Evolutionary conservation across 306 rosid species (phyloP).

Genomic region (Pachyrhizus erosus): DNA sequence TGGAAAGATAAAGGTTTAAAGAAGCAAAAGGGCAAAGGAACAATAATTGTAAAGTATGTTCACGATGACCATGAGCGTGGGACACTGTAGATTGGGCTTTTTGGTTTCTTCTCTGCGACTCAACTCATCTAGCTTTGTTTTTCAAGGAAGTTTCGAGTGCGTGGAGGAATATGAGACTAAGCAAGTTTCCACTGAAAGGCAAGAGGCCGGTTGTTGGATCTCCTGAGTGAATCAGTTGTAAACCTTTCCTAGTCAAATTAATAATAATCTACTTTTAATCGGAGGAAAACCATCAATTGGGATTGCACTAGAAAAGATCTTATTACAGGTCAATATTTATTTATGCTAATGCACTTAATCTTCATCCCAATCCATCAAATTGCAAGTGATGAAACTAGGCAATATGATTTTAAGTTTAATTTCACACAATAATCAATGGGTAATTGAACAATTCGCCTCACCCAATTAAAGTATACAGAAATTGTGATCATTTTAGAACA

Average conservation of each 20-base stretch:
- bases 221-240: background rate
- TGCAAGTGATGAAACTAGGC: background rate
- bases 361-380: background rate
- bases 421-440: constrained; percentile 12
- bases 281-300: background rate
- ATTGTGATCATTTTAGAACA: background rate
- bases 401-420: background rate
- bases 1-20: constrained; percentile 26
- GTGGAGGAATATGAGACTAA: background rate
- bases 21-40: constrained; percentile 29
- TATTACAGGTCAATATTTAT: background rate
- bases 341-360: constrained; percentile 6
- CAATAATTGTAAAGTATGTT: constrained; percentile 38
- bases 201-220: constrained; percentile 34
- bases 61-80: background rate
- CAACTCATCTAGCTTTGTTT: constrained; percentile 33
- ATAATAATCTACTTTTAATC: background rate
- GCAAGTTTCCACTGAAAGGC: constrained; percentile 38
- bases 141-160: constrained; percentile 8
- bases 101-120: constrained; percentile 45
- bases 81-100: constrained; percentile 19
- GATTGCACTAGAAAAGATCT: background rate
- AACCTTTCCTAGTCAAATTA: constrained; percentile 1
- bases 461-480: background rate
- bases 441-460: background rate